phyloP scores from a whole-genome alignment of 192 early-diverging fungal genomes.

The Backusella circina region DNA sequence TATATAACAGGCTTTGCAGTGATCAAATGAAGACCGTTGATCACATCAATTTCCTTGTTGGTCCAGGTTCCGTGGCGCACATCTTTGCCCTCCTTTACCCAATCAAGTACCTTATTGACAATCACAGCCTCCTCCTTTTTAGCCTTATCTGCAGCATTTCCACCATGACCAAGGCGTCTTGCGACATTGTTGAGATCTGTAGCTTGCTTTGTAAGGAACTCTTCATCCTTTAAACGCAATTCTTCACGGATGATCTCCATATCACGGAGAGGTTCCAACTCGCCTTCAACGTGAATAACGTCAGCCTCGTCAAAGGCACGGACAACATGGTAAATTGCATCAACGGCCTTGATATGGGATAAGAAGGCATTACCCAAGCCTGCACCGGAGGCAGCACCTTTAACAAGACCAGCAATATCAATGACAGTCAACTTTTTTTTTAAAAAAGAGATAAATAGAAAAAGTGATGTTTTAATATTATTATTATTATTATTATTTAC shows the following conservation, averaged over 20 bases:
- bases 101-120: slow-evolving; percentile 73
- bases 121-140: slow-evolving; percentile 83
- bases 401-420: slow-evolving; percentile 99
- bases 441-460: slow-evolving; percentile 20
- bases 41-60: slow-evolving; percentile 85
- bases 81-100: slow-evolving; percentile 74
- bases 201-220: slow-evolving; percentile 69
- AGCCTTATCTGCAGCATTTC: slow-evolving; percentile 78
- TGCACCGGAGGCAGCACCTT: slow-evolving; percentile 74
- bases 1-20: slow-evolving; percentile 97
- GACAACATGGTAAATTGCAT: slow-evolving; percentile 82
- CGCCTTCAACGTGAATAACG: slow-evolving; percentile 87
- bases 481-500: slow-evolving; percentile 13
- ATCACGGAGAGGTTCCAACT: slow-evolving; percentile 91
- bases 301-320: slow-evolving; percentile 91
- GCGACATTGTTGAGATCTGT: slow-evolving; percentile 67
- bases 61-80: slow-evolving; percentile 86
- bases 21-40: slow-evolving; percentile 82
- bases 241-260: slow-evolving; percentile 94
- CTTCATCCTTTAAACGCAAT: slow-evolving; percentile 90
- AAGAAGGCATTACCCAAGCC: slow-evolving; percentile 94
- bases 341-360: slow-evolving; percentile 83
- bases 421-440: slow-evolving; percentile 69
- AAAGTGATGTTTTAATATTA: neutral
- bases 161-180: slow-evolving; percentile 71